Evolutionary conservation across 331 rosid genomes (phyloP), one percentile per base, ranked within the genome.

Genomic region (Rhamnella rubrinervis): DNA sequence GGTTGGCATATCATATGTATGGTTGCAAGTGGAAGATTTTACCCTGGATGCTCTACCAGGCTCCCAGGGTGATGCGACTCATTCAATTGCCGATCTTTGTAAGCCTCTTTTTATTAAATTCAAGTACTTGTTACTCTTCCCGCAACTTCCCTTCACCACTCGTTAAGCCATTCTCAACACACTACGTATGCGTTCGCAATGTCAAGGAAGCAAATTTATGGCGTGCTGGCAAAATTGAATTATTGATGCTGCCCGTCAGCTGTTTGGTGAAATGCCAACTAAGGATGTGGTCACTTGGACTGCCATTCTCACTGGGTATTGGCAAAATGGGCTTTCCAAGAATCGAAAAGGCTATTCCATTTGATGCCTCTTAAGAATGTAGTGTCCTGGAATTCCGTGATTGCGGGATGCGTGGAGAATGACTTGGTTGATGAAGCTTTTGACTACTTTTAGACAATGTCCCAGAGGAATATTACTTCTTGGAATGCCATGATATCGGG

Each of bases 371-470:
- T 59, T 6, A 72, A 53, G 55, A 85, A 78, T 64, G 75, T 72
- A 26, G 81, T 87, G 7, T 85, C 92, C 38, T 82, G 85, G 86
- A 85, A 87, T 72, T 75, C 89, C 63, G 78, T 82, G 68, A 71
- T 87, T 6, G 68, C 85, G 6, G 87, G 78, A 14, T 77, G 72
- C 60, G 59, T 82, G 28, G 85, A 77, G 57, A 77, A 87, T 63
- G 81, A 68, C 63, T 68, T 64, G 77, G 67, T 82, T 10, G 79
- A 84, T 13, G 83, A 75, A 4, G 92, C 84, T n/a, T 65, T 73
- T 20, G 2, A 3, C 37, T 82, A 82, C 74, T 82, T 82, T 66
- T 21, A 58, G 7, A 51, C 73, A 2, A 83, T 78, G 85, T 82
- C 81, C 0, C 62, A 77, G 77, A 86, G 17, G 72, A 74, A 77